phyloP scores from a whole-genome alignment of 495 filamentous ascomycete genomes.

The Neurospora sp. region DNA sequence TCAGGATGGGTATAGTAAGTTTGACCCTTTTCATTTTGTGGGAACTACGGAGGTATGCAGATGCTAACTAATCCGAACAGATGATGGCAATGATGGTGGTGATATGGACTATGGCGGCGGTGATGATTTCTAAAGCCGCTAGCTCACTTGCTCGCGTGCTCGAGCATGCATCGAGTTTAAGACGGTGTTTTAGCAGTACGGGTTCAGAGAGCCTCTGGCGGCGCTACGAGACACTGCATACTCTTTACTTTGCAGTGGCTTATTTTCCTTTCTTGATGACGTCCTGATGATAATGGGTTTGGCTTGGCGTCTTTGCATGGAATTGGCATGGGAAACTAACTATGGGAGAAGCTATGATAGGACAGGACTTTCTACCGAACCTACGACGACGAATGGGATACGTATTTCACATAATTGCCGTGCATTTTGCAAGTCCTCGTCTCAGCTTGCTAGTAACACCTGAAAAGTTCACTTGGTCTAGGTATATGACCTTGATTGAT shows the following conservation, averaged over 20 bases:
- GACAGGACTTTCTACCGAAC: background rate
- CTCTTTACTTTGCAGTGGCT: background rate
- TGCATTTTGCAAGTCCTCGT: background rate
- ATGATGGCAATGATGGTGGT: constrained; percentile 30
- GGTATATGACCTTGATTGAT: background rate
- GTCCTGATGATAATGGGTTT: background rate
- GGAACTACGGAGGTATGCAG: background rate
- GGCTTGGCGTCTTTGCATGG: background rate
- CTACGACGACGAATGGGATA: background rate
- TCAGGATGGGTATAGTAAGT: constrained; percentile 32
- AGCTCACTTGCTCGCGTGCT: background rate
- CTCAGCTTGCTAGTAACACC: background rate
- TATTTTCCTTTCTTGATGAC: background rate
- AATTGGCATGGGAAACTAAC: background rate
- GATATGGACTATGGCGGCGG: constrained; percentile 35
- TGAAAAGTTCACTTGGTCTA: background rate
- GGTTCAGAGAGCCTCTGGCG: background rate
- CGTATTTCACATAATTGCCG: background rate
- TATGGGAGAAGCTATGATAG: background rate
- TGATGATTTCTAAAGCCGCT: constrained; percentile 42
- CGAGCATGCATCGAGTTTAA: background rate
- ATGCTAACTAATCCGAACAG: constrained; percentile 11
- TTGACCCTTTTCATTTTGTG: background rate
- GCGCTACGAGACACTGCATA: background rate
- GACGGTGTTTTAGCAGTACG: background rate